These are phyloP conservation scores for Cryptosporidium baileyi DNA, from an alignment of 169 alveolate species.

Conservation along the genomic window DNA sequence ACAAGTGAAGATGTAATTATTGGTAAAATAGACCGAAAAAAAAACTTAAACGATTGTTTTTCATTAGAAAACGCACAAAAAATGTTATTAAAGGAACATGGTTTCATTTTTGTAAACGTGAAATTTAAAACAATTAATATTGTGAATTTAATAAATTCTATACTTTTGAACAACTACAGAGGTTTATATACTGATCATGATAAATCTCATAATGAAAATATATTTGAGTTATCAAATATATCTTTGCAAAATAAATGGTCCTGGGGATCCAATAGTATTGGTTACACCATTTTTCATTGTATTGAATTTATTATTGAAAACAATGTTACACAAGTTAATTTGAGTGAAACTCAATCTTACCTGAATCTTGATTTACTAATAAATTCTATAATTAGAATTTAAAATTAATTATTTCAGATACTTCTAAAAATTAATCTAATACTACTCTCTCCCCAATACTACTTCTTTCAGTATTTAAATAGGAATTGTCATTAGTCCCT, in stretches of 20 bases:
- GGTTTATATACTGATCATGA: not conserved
- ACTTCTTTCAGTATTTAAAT: conserved; percentile 56
- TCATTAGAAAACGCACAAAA: conserved; percentile 27
- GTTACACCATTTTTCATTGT: conserved; percentile 20
- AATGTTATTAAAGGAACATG: not conserved
- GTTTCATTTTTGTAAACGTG: not conserved
- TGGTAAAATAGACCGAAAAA: not conserved
- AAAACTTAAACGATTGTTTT: not conserved
- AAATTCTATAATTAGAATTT: not conserved
- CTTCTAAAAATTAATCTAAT: not conserved
- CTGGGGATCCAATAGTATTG: not conserved
- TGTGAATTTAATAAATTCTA: not conserved
- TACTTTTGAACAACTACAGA: not conserved
- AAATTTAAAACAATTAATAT: not conserved
- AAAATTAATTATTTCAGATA: not conserved
- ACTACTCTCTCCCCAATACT: conserved; percentile 62
- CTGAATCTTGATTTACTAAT: conserved; percentile 24
- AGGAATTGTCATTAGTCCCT: conserved; percentile 8
- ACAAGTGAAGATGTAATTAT: conserved; percentile 10
- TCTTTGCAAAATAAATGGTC: not conserved
- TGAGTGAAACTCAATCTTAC: not conserved
- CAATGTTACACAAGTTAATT: not conserved
- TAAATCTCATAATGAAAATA: not conserved
- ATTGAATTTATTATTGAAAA: conserved; percentile 2
- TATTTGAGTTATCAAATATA: conserved; percentile 12